Percentiles rank a stretch among this genome's conserved stretches.
Evolutionary conservation across 306 rosid species (phyloP).

Genomic region (Gastrolobium bilobum): DNA sequence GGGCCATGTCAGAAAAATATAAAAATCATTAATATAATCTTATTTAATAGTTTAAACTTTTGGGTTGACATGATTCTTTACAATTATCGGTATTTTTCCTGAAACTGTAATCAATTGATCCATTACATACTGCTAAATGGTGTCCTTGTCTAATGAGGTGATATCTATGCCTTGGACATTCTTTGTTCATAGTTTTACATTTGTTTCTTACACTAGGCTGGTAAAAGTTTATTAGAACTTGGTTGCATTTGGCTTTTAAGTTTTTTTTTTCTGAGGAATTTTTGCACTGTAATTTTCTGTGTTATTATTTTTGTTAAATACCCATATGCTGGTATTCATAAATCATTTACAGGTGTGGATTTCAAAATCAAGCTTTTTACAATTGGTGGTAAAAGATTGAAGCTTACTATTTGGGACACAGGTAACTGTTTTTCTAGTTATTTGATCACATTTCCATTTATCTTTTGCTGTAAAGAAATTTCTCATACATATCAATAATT

Average conservation of each 20-base stretch:
- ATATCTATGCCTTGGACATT: not conserved
- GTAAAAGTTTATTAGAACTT: not conserved
- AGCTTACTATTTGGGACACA: constrained; percentile 99
- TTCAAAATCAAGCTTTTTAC: constrained; percentile 89
- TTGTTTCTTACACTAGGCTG: not conserved
- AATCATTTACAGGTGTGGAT: constrained; percentile 83
- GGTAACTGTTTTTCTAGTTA: constrained; percentile 56
- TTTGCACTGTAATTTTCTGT: not conserved
- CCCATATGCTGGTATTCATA: constrained; percentile 42
- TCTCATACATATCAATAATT: too few relatives aligned
- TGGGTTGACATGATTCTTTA: too few relatives aligned
- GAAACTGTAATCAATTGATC: constrained; percentile 1
- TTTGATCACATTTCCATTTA: too few relatives aligned
- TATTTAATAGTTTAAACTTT: too few relatives aligned
- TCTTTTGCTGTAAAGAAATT: too few relatives aligned
- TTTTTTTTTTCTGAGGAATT: constrained; percentile 21
- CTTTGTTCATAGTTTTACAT: not conserved
- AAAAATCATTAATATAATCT: too few relatives aligned
- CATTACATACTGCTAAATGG: not conserved
- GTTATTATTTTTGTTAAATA: not conserved
- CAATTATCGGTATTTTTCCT: constrained; percentile 3
- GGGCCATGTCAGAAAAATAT: too few relatives aligned
- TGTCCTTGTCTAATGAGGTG: not conserved
- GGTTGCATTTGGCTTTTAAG: constrained; percentile 27
- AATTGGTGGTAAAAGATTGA: constrained; percentile 80